Evolutionary conservation across 768 basidiomycete species (phyloP), one percentile per base, ranked within the genome.

Genomic region (Boletus subcaerulescens): DNA sequence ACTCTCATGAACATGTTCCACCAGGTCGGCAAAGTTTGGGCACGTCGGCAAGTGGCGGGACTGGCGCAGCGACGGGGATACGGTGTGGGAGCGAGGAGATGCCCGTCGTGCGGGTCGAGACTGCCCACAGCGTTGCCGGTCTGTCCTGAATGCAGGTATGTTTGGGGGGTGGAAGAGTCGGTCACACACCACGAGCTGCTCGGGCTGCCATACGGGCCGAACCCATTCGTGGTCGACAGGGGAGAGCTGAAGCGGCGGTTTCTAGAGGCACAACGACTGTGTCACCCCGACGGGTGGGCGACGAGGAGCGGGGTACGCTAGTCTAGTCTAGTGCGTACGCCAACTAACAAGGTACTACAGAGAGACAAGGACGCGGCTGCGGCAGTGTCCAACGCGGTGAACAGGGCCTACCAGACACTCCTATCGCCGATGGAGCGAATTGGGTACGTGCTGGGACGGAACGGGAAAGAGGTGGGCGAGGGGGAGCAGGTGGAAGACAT

Each of bases 261-360:
- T 67, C 74, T 88, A 33, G 73, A 79, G 44, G 82, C 88, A 4
- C 94, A 96, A 65, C 77, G 83, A 20, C 73, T 82, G 20, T 85
- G 91, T 48, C 94, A 98, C 74, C 94, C 94, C 0, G 94, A 98
- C 68, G 78, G 84, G 13, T 96, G 90, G 87, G 80, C 84, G 33
- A 80, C 83, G 31, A 79, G 81, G 64, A 83, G 84, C 52, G 70
- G 79, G 56, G 89, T 88, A 59, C 50, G 71, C 55, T 44, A 56
- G n/a, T 33, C 32, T 56, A 50, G 43, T 18, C 46, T 52, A 43
- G 15, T n/a, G 20, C 33, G 38, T 26, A 59, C 53, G n/a, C 11
- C 20, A 5, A 47, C 61, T 61, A 55, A 59, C 8, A 26, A n/a
- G 31, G 45, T 43, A 55, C 54, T 15, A 52, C 50, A 71, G 69